phyloP scores from a whole-genome alignment of 306 rosid genomes.

The Fragaria vesca region DNA sequence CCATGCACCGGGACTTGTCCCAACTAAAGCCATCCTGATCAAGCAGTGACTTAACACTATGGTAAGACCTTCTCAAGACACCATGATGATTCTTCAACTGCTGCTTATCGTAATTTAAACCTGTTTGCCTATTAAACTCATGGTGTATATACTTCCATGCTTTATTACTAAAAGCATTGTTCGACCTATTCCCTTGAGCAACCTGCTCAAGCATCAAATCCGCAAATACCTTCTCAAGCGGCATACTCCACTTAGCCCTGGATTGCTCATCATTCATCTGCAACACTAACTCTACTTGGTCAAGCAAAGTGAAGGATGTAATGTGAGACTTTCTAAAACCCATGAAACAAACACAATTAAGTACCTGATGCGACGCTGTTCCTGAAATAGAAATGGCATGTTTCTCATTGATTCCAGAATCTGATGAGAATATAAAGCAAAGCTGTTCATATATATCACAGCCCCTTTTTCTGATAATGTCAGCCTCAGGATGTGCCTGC shows the following conservation, averaged over 20 bases:
- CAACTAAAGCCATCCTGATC: slow-evolving; percentile 8
- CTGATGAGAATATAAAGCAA: slow-evolving; percentile 8
- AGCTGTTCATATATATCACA: slow-evolving; percentile 16
- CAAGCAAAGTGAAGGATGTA: background rate
- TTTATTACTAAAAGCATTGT: slow-evolving; percentile 10
- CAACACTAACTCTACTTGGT: background rate
- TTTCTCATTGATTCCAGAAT: background rate
- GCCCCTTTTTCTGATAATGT: background rate
- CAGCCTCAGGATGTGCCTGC: slow-evolving; percentile 14
- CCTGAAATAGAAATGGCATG: background rate
- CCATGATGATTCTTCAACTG: slow-evolving; percentile 7
- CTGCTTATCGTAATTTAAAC: slow-evolving; percentile 10
- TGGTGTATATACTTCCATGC: slow-evolving; percentile 8
- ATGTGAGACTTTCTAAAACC: background rate
- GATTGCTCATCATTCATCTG: slow-evolving; percentile 6
- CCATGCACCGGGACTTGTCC: slow-evolving; percentile 13
- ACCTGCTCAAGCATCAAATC: slow-evolving; percentile 18
- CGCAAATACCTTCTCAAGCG: slow-evolving; percentile 8
- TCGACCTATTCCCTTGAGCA: slow-evolving; percentile 6
- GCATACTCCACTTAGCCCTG: slow-evolving; percentile 5
- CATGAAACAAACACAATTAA: background rate
- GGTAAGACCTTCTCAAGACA: slow-evolving; percentile 11
- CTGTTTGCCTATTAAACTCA: slow-evolving; percentile 4
- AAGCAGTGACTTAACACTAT: slow-evolving; percentile 9
- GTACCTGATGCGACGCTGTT: slow-evolving; percentile 3